Percentiles rank a stretch among this genome's conserved stretches.
phyloP scores from a whole-genome alignment of 1,139 yeast species.

The Hansenula sp. region DNA sequence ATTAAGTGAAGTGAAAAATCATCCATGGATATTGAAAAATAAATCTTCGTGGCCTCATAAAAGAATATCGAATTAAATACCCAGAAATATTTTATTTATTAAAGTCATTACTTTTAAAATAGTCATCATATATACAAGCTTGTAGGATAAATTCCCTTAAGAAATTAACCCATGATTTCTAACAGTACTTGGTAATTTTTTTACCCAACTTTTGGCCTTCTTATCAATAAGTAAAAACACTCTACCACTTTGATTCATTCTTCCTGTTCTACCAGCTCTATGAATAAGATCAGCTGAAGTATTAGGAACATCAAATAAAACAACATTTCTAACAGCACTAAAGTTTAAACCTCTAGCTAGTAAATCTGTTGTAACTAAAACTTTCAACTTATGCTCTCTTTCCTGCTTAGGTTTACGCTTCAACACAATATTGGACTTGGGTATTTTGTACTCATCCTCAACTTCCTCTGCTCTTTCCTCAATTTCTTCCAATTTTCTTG shows the following conservation, averaged over 20 bases:
- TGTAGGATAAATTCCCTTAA: not conserved
- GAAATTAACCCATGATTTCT: conserved; percentile 29
- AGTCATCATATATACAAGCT: not conserved
- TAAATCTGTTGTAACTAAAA: conserved; percentile 85
- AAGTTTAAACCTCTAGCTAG: conserved; percentile 90
- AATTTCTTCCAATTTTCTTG: conserved; percentile 28
- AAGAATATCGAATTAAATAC: conserved; percentile 4
- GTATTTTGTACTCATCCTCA: conserved; percentile 2
- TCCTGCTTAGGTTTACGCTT: conserved; percentile 16
- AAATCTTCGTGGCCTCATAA: conserved; percentile 42
- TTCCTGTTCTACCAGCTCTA: conserved; percentile 90
- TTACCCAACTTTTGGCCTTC: conserved; percentile 73
- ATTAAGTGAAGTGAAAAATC: conserved; percentile 57
- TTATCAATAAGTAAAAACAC: conserved; percentile 73
- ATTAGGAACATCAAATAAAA: conserved; percentile 80
- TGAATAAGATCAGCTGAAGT: conserved; percentile 85
- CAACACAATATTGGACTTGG: conserved; percentile 13
- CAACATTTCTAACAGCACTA: conserved; percentile 73
- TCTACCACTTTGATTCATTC: conserved; percentile 87
- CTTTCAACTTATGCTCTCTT: conserved; percentile 34
- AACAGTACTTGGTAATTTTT: conserved; percentile 72
- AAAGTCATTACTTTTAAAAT: not conserved
- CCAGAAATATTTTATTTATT: not conserved
- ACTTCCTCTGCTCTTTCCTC: conserved; percentile 17
- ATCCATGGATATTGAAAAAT: conserved; percentile 80